phyloP scores from a whole-genome alignment of 108 stramenopile genomes.

The Heterococcus sp. region DNA sequence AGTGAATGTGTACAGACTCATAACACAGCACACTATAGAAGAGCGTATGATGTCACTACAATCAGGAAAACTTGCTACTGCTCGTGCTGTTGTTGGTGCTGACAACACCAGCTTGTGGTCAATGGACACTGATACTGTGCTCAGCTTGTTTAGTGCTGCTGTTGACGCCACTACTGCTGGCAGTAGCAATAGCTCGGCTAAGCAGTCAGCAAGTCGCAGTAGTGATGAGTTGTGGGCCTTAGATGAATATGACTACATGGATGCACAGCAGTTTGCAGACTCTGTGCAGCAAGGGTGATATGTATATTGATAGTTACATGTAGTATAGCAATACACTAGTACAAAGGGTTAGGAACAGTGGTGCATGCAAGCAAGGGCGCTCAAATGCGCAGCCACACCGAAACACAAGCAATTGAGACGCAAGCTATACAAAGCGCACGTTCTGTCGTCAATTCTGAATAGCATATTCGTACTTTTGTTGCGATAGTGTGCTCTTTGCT shows the following conservation, averaged over 20 bases:
- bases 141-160: slow-evolving; percentile 14
- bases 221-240: not conserved
- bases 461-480: too few species aligned
- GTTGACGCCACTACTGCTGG: not conserved
- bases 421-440: too few species aligned
- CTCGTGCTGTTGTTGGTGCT: slow-evolving; percentile 24
- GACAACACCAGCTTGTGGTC: slow-evolving; percentile 24
- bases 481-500: too few species aligned
- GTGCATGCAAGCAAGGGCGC: too few species aligned
- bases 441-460: too few species aligned
- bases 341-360: too few species aligned
- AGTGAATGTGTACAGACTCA: slow-evolving; percentile 85
- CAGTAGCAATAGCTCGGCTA: not conserved
- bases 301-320: too few species aligned
- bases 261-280: slow-evolving; percentile 29
- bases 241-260: slow-evolving; percentile 39
- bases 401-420: too few species aligned
- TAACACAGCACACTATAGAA: slow-evolving; percentile 79
- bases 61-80: slow-evolving; percentile 32
- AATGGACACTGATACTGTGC: slow-evolving; percentile 19
- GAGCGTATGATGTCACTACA: slow-evolving; percentile 67
- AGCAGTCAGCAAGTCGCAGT: not conserved
- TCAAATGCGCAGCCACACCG: too few species aligned
- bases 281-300: slow-evolving; percentile 27
- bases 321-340: too few species aligned